phyloP scores from a whole-genome alignment of 257 asterid genomes.

The Gynochthodes officinalis region DNA sequence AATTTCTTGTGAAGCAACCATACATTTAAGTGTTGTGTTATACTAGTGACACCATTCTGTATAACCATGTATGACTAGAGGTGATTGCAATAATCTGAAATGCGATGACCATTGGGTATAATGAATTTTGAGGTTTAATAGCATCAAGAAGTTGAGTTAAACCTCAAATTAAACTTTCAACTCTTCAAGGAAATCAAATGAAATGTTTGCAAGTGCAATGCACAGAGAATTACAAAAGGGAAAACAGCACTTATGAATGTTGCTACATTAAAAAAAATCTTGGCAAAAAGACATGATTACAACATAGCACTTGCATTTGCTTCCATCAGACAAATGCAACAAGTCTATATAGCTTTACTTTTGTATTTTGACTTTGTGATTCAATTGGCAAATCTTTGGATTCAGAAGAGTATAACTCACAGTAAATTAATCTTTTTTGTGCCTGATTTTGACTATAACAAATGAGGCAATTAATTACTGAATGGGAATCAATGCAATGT shows the following conservation, averaged over 20 bases:
- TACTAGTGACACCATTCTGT: too few species aligned
- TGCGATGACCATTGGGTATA: too few species aligned
- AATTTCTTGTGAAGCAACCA: too few species aligned
- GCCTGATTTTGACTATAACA: background rate
- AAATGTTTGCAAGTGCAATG: background rate
- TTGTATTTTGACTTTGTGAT: background rate
- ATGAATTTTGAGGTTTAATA: too few species aligned
- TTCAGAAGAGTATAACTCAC: background rate
- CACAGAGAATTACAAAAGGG: background rate
- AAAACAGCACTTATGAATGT: background rate
- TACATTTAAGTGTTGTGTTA: too few species aligned
- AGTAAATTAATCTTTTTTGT: background rate
- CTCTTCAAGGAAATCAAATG: background rate
- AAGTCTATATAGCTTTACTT: background rate
- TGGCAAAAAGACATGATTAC: background rate
- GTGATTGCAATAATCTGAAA: too few species aligned
- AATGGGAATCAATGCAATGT: background rate
- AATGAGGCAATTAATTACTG: background rate
- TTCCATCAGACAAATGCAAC: conserved; percentile 8
- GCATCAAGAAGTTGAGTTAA: background rate
- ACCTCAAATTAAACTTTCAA: background rate
- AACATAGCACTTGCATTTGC: conserved; percentile 8
- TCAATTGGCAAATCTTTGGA: too few species aligned
- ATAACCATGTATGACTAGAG: too few species aligned
- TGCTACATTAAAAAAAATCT: background rate